Evolutionary conservation across 2,329 filamentous ascomycete genomes (phyloP), one percentile per base, ranked within the genome.

Genomic region (Ophiostoma tasmaniense): DNA sequence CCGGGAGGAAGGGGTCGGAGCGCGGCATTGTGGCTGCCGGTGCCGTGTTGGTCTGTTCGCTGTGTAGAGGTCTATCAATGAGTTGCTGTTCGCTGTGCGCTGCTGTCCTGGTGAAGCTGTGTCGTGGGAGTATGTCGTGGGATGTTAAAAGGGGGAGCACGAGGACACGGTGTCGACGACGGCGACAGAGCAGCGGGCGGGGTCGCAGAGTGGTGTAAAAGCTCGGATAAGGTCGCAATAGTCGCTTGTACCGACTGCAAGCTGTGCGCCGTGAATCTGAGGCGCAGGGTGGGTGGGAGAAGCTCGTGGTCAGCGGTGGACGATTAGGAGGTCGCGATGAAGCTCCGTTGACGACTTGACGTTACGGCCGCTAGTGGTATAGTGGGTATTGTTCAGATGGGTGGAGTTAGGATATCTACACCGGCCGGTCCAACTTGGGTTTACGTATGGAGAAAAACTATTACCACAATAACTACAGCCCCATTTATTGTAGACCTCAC

Each of bases 1-100:
- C 88, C 79, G 94, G 93, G 78, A 93, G 90, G 78, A 97, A 87
- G 79, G 91, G 89, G 83, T 97, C 94, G 81, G 91, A 37, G 20
- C 61, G 71, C 65, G 70, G 50, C 72, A 73, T 73, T 50, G 66
- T 73, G 59, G 69, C 64, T 61, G 61, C 35, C 39, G 55, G 66
- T 61, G 59, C 35, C 35, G 17, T 33, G 25, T 25, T 17, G n/a
- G 39, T 37, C 30, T 33, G 1, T 33, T 33, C 33, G 33, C 33
- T 33, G 33, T 33, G 33, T 33, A 33, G 33, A 5, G 33, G 33
- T 5, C 17, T 64, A 7, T n/a, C 10, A 10, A 30, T 64, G 17
- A 2, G 55, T 30, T 14, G 28, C 14, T 35, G 59, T 64, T 22
- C 35, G 37, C 20, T 39, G 33, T 64, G 33, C 37, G 37, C 37